Percentiles rank a stretch among this genome's conserved stretches.
Evolutionary conservation across 2,329 filamentous ascomycete species (phyloP).

Genomic region (Coccinonectria pachysandricola): DNA sequence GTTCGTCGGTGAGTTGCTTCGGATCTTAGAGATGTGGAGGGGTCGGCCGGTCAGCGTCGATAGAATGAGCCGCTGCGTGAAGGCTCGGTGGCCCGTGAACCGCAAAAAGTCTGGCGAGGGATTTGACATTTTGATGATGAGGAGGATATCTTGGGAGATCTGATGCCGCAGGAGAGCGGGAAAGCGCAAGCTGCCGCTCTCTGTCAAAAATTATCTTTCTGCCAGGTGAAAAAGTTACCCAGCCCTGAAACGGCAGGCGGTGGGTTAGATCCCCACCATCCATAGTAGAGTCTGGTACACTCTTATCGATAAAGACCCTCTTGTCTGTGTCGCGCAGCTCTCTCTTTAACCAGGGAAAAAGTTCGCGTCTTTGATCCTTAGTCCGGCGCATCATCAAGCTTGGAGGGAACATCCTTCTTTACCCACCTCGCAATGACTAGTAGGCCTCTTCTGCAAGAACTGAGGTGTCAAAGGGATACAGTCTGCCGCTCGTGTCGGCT

Average conservation of each 20-base stretch:
- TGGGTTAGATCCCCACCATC: conserved; percentile 6
- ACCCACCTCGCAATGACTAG: conserved; percentile 22
- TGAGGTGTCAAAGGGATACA: conserved; percentile 23
- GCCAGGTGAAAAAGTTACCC: conserved; percentile 17
- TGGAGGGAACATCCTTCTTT: conserved; percentile 2
- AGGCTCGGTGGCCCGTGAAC: conserved; percentile 75
- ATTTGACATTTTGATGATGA: conserved; percentile 29
- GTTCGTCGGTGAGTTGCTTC: conserved; percentile 71
- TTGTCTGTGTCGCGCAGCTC: conserved; percentile 2
- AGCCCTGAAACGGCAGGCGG: conserved; percentile 19
- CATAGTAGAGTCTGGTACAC: conserved; percentile 7
- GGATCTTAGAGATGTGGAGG: conserved; percentile 88
- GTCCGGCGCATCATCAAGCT: no score
- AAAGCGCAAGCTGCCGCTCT: no score
- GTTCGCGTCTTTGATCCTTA: no score
- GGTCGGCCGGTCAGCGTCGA: conserved; percentile 84
- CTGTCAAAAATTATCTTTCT: conserved; percentile 29
- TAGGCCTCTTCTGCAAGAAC: conserved; percentile 25
- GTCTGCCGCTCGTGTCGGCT: conserved; percentile 29
- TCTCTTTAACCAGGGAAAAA: conserved; percentile 9
- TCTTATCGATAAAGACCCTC: conserved; percentile 29
- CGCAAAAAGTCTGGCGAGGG: conserved; percentile 48
- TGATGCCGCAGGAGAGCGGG: no score
- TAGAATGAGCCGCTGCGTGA: conserved; percentile 76
- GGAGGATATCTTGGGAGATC: conserved; percentile 15